These are phyloP conservation scores for Aspergillus unguis DNA, from an alignment of 2,329 filamentous ascomycete genomes.

Conservation along the genomic window DNA sequence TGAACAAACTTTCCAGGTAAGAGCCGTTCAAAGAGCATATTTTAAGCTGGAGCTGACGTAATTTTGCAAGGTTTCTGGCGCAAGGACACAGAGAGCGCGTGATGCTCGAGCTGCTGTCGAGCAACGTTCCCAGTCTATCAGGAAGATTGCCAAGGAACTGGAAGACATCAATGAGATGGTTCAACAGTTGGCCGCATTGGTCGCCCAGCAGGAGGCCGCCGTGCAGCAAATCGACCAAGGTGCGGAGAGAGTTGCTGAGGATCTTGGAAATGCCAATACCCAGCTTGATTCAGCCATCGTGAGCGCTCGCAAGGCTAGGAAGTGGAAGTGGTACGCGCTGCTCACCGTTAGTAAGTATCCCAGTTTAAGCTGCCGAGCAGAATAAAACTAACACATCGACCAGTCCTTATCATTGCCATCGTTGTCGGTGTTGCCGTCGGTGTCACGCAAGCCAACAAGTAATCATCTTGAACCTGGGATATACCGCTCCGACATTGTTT, in stretches of 20 bases:
- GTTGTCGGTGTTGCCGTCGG: slow-evolving; percentile 51
- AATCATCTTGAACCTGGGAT: neutral
- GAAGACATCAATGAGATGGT: slow-evolving; percentile 83
- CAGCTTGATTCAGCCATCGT: slow-evolving; percentile 78
- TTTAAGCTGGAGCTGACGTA: neutral
- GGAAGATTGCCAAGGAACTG: slow-evolving; percentile 90
- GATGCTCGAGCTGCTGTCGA: slow-evolving; percentile 75
- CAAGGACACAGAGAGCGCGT: slow-evolving; percentile 67
- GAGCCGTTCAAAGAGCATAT: slow-evolving; percentile 35
- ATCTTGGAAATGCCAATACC: slow-evolving; percentile 79
- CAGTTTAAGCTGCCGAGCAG: too few relatives aligned
- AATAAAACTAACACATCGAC: neutral
- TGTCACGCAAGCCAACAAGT: slow-evolving; percentile 30
- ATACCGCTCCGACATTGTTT: slow-evolving; percentile 1
- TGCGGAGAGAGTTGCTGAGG: slow-evolving; percentile 77
- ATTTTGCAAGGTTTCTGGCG: slow-evolving; percentile 31
- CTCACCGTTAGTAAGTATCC: slow-evolving; percentile 62
- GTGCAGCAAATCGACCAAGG: slow-evolving; percentile 81
- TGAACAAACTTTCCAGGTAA: slow-evolving; percentile 77
- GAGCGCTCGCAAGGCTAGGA: slow-evolving; percentile 74
- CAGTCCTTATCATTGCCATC: slow-evolving; percentile 55
- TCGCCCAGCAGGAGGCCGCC: slow-evolving; percentile 79
- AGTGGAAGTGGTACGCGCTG: slow-evolving; percentile 97
- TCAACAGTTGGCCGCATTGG: slow-evolving; percentile 80
- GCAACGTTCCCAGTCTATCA: slow-evolving; percentile 79